These are phyloP conservation scores for Colletotrichum musicola DNA, from an alignment of 2,329 filamentous ascomycete genomes.

Conservation along the genomic window DNA sequence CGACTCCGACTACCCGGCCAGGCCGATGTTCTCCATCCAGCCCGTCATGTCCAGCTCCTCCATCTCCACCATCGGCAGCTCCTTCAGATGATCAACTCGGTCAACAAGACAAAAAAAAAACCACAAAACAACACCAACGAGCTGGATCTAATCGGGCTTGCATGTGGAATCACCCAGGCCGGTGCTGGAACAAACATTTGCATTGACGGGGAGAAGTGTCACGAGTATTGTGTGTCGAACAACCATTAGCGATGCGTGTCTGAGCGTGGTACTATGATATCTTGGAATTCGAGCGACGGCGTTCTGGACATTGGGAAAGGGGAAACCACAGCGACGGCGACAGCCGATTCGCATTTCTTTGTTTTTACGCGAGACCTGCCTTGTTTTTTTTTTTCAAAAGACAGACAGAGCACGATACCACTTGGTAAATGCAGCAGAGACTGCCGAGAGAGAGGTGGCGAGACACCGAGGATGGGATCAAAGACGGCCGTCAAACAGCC, in stretches of 20 bases:
- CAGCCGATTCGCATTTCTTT: constrained; percentile 1
- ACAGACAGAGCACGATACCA: constrained; percentile 14
- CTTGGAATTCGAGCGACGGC: constrained; percentile 30
- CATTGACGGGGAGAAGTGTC: too few species aligned
- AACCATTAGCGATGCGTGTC: constrained; percentile 8
- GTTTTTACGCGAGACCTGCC: background rate
- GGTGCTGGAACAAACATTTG: constrained; percentile 9
- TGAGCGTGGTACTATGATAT: constrained; percentile 25
- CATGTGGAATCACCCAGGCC: constrained; percentile 24
- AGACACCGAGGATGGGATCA: background rate
- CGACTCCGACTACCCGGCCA: constrained; percentile 30
- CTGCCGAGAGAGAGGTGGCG: constrained; percentile 13
- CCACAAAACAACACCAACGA: background rate
- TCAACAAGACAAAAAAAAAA: background rate
- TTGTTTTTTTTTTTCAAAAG: too few species aligned
- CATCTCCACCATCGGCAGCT: constrained; percentile 35
- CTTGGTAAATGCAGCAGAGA: constrained; percentile 10
- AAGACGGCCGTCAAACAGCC: background rate
- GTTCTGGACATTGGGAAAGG: constrained; percentile 7
- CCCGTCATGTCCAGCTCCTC: constrained; percentile 30
- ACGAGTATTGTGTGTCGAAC: background rate
- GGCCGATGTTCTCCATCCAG: constrained; percentile 34
- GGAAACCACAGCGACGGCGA: constrained; percentile 19
- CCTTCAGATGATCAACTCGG: constrained; percentile 15
- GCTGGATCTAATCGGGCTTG: constrained; percentile 27